Evolutionary conservation across 2,329 filamentous ascomycete genomes (phyloP), one percentile per base, ranked within the genome.

Genomic region (Ophiostoma sp.): DNA sequence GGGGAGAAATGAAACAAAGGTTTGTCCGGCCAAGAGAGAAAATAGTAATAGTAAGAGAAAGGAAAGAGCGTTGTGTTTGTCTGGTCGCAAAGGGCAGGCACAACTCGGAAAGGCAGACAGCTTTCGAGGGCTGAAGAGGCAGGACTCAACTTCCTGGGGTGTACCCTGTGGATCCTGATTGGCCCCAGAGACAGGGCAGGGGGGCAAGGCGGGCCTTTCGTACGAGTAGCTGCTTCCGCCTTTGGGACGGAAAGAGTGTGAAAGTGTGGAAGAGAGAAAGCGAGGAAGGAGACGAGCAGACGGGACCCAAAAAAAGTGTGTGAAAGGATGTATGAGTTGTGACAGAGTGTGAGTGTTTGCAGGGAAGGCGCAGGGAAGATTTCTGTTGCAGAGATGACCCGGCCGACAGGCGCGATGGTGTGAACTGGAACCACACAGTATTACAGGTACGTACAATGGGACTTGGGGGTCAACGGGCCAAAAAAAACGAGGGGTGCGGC

Each of bases 81-180:
- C 45, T 36, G 19, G 61, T 66, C 61, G 36, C n/a, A 64, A 31
- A 36, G 15, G 12, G 36, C 33, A 63, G 31, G 19, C 64, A 12
- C 39, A 15, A 69, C 28, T n/a, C 28, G 6, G 50, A 22, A 70
- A 57, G 48, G 31, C 68, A 57, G 48, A n/a, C 68, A 57, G 50
- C 22, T 31, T 25, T 42, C 25, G 69, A 70, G 68, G 52, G 52
- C 69, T 61, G 52, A 70, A 70, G 52, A 70, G 68, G 69, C 19
- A 39, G 33, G 52, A 52, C 36, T 22, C 52, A 28, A 5, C 52
- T 59, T 59, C 22, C 39, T 28, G 33, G 50, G 52, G 52, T 25
- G 48, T 57, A 31, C 50, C 33, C 17, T 57, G 33, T 61, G 69
- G 50, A 17, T 45, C 52, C 52, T 70, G 69, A 59, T 48, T 70